Evolutionary conservation across 257 asterid genomes (phyloP), one percentile per base, ranked within the genome.

Genomic region (Solanum chmielewskii): DNA sequence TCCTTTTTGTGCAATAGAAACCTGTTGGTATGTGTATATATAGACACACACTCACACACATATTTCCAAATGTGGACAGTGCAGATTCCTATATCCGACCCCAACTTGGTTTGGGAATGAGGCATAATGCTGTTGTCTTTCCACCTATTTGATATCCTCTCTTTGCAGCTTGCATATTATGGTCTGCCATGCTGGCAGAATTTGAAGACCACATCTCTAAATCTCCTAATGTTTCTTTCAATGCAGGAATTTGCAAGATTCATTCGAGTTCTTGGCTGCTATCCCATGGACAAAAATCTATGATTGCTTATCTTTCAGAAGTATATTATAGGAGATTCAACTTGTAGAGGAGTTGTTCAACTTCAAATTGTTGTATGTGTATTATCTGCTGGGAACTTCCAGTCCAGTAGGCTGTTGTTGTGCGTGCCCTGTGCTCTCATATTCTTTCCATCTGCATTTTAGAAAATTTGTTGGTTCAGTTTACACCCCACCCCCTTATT

Each of bases 221-320:
- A 29, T 47, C 25, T 80, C 16, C 10, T 9, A 80, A 47, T 14
- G 4, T 47, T 29, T 80, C 44, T 80, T 80, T 29, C 18, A 47
- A 47, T 47, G 35, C 91, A 91, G 97, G 97, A 94, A 91, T 91
- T 94, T 83, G 95, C 94, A 2, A 90, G 88, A 89, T 93, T 92
- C 84, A 87, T 94, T 81, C 94, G 97, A 41, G 94, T 94, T 56
- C 97, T 94, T 14, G 97, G 97, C 47, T 92, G 94, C 89, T 93
- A 93, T 71, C 94, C 95, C 3, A 86, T 93, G 90, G 94, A 93
- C 86, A 89, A 88, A 80, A 45, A 86, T 89, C 82, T 68, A 42
- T 92, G 85, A 87, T 87, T 37, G 86, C 33, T 64, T 7, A 11
- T 66, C 60, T 29, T 70, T n/a, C 10, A 41, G 27, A 33, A 52